Base-by-base conservation (phyloP, 257 asterid species). In the Rehmannia glutinosa region DNA sequence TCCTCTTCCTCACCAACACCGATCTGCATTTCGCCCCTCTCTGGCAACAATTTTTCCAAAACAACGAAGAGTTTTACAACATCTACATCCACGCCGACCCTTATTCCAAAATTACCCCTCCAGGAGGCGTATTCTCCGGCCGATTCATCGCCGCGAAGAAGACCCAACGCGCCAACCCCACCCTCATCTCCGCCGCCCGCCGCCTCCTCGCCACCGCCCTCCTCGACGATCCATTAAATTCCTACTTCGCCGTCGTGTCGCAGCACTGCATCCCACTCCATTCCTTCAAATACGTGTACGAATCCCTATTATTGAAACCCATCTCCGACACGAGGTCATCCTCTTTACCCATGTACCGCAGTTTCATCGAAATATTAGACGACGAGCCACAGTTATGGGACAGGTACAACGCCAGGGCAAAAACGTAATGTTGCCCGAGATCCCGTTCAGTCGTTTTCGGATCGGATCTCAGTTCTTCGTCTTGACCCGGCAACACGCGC, bases 191-290 rank as follows among this genome's bases (percentile, higher is more conserved):
- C 78, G 94, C 96, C 74, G 78, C 83, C 9, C 94, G 96, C 47
- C 91, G 94, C 75, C 96, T 88, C 70, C 81, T 88, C 45, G 96
- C 94, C 67, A 73, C 86, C 67, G 96, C 94, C 53, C 66, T 86
- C 43, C 83, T 88, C 53, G 91, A 84, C 74, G 94, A 86, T 67
- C 77, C 86, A 0, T 6, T 52, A 4, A 88, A 88, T 47, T 45
- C 81, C 23, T 88, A 84, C 65, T 88, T 88, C 67, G 89, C 96
- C 68, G 56, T 88, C 5, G 53, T 88, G 55, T 88, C 96, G 2
- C 94, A 84, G 68, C 73, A 76, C 61, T 88, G 96, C 69, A 79
- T 86, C 68, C 96, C 96, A 0, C 73, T 88, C n/a, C 89, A 82
- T 47, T 84, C 94, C 32, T 88, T 86, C 75, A 61, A 69, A 8